Percentiles rank a stretch among this genome's conserved stretches.
These are phyloP conservation scores for Alternaria novae-zelandiae DNA, from an alignment of 2,329 filamentous ascomycete genomes.

Conservation along the genomic window DNA sequence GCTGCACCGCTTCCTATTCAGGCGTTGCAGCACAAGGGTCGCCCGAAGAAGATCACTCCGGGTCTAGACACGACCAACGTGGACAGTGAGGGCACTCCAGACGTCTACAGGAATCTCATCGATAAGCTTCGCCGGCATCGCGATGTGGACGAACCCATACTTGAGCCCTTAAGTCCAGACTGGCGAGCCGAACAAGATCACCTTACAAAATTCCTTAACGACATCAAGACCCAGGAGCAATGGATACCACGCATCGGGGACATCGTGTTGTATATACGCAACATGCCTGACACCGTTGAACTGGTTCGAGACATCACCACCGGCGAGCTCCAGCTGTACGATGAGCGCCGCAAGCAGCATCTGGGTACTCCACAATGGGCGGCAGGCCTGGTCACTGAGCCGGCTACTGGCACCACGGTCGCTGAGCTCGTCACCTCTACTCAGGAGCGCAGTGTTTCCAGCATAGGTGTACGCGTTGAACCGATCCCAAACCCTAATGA, in stretches of 20 bases:
- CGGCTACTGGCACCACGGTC: slow-evolving; percentile 51
- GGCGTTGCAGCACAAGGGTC: slow-evolving; percentile 17
- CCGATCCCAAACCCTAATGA: slow-evolving; percentile 60
- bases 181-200: slow-evolving; percentile 60
- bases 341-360: slow-evolving; percentile 29
- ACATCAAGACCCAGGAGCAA: slow-evolving; percentile 52
- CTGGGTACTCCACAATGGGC: slow-evolving; percentile 59
- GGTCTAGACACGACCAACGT: slow-evolving; percentile 33
- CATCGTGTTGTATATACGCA: slow-evolving; percentile 60
- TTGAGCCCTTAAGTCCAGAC: slow-evolving; percentile 61
- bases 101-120: slow-evolving; percentile 59
- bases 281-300: slow-evolving; percentile 33
- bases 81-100: slow-evolving; percentile 62
- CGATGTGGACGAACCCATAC: slow-evolving; percentile 53
- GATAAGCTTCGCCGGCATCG: slow-evolving; percentile 54
- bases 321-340: slow-evolving; percentile 31
- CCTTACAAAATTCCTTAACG: slow-evolving; percentile 52
- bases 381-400: slow-evolving; percentile 62
- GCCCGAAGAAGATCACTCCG: slow-evolving; percentile 22
- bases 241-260: slow-evolving; percentile 64
- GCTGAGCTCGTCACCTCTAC: slow-evolving; percentile 55
- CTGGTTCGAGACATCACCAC: slow-evolving; percentile 37
- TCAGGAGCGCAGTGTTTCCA: slow-evolving; percentile 54
- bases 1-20: background rate
- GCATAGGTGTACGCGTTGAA: slow-evolving; percentile 64